Conservation (phyloP, 225 moss, liverwort and hornwort genomes). For the Straminergon stramineum region DNA sequence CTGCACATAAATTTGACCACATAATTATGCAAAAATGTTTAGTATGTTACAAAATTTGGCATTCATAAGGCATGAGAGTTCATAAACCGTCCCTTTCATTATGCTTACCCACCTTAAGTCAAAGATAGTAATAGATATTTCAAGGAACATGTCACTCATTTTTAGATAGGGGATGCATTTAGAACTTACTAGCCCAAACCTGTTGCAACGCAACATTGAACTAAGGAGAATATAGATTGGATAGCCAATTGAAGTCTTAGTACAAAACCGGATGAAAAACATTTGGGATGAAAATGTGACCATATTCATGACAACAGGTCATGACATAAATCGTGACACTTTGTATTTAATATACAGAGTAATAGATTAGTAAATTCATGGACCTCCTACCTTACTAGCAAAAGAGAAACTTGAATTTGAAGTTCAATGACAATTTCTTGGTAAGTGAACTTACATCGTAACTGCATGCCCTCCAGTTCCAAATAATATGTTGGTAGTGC, state of each 20-base stretch:
- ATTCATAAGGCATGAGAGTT: not conserved
- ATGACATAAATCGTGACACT: too few relatives aligned
- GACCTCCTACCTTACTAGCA: not conserved
- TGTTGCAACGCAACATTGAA: too few relatives aligned
- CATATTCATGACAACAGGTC: too few relatives aligned
- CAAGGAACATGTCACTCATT: not conserved
- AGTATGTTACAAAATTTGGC: not conserved
- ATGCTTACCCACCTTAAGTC: fast-evolving
- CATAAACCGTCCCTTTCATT: not conserved
- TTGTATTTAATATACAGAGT: too few relatives aligned
- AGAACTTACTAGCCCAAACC: too few relatives aligned
- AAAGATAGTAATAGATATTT: not conserved
- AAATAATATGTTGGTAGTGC: conserved; percentile 48
- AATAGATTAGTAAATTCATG: too few relatives aligned
- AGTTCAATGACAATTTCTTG: not conserved
- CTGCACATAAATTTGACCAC: not conserved
- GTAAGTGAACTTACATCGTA: conserved; percentile 22
- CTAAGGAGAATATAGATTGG: too few relatives aligned
- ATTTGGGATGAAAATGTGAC: too few relatives aligned
- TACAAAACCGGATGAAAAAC: too few relatives aligned
- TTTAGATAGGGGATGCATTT: not conserved
- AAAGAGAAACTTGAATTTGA: not conserved
- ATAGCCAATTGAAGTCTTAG: too few relatives aligned
- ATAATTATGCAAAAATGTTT: not conserved
- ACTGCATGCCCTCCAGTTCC: conserved; percentile 51